Percentiles rank a stretch among this genome's conserved stretches.
Evolutionary conservation across 495 filamentous ascomycete genomes (phyloP).

Genomic region (Margaritispora aquatica): DNA sequence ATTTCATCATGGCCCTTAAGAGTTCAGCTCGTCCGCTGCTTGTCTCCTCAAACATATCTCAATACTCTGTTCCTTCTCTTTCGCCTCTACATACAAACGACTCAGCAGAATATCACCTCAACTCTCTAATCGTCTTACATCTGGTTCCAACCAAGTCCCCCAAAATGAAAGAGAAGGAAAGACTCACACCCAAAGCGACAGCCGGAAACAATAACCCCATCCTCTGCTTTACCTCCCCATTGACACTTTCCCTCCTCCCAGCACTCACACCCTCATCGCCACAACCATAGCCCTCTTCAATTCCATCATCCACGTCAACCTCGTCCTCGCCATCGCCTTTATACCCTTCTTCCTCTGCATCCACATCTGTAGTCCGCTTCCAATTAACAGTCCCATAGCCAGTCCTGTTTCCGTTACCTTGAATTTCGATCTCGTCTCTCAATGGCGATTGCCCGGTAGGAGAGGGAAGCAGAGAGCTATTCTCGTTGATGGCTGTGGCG

Average conservation of each 20-base stretch:
- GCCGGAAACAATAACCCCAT: conserved; percentile 51
- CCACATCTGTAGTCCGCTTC: neutral
- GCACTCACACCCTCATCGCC: conserved; percentile 26
- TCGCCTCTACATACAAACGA: too few species aligned
- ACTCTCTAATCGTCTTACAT: too few species aligned
- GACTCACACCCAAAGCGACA: conserved; percentile 49
- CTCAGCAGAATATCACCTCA: too few species aligned
- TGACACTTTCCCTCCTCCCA: conserved; percentile 18
- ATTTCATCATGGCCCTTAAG: too few species aligned
- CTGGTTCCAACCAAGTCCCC: neutral
- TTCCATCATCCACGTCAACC: conserved; percentile 1
- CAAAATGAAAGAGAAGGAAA: neutral
- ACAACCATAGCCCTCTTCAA: conserved; percentile 2
- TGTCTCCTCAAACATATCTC: too few species aligned
- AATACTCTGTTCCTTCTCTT: too few species aligned
- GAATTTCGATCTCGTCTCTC: neutral
- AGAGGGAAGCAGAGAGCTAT: too few species aligned
- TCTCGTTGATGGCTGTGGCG: neutral
- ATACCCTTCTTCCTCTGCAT: neutral
- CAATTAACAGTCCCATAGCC: neutral
- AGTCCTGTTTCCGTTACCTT: neutral
- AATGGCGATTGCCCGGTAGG: neutral
- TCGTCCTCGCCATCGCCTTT: neutral
- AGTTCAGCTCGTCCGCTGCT: too few species aligned
- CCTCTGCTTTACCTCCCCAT: conserved; percentile 34